Evolutionary conservation across 495 filamentous ascomycete genomes (phyloP).

Genomic region (Hypoxylon subgilvum): DNA sequence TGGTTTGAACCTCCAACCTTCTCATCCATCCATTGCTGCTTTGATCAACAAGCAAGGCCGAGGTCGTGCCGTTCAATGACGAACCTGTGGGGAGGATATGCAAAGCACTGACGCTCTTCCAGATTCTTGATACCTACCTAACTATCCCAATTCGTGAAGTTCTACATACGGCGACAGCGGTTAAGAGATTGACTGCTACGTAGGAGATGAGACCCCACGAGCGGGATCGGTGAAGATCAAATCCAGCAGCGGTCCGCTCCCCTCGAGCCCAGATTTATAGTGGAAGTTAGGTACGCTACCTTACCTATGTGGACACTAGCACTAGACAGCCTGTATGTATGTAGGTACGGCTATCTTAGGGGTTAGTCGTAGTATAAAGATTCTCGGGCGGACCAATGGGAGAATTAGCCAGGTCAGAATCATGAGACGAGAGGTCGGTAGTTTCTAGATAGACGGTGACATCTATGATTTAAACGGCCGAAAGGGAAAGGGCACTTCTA

Average conservation of each 20-base stretch:
- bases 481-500: not conserved
- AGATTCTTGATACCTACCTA: constrained; percentile 3
- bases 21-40: not conserved
- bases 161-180: constrained; percentile 14
- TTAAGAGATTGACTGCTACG: constrained; percentile 11
- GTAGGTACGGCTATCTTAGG: too few species aligned
- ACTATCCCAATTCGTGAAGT: constrained; percentile 14
- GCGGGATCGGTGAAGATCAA: constrained; percentile 15
- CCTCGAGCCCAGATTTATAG: not conserved
- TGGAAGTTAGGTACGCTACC: not conserved
- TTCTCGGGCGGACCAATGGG: constrained; percentile 10
- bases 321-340: too few species aligned
- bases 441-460: constrained; percentile 25
- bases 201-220: constrained; percentile 19
- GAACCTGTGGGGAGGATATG: constrained; percentile 26
- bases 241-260: constrained; percentile 2
- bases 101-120: constrained; percentile 25
- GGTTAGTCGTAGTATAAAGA: not conserved
- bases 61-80: constrained; percentile 20
- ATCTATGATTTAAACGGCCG: constrained; percentile 2
- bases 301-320: too few species aligned
- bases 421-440: constrained; percentile 16
- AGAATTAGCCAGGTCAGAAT: constrained; percentile 10
- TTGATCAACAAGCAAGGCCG: constrained; percentile 17
- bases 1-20: not conserved